These are phyloP conservation scores for Evernia prunastri DNA, from an alignment of 495 filamentous ascomycete species.

Conservation along the genomic window DNA sequence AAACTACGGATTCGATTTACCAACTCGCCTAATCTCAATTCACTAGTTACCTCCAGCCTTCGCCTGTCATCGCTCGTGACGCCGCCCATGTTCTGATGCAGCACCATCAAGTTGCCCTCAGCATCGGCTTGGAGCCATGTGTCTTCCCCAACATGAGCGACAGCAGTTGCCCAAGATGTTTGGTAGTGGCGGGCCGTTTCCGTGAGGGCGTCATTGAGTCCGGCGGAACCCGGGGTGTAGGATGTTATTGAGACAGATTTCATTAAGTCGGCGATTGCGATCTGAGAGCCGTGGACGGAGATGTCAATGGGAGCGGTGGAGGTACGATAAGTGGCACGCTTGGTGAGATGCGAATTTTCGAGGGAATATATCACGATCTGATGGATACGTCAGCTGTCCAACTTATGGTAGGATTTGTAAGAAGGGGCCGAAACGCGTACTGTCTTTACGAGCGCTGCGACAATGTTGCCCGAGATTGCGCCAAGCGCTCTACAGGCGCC, in stretches of 20 bases:
- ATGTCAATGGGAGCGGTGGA: conserved; percentile 82
- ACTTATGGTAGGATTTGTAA: background rate
- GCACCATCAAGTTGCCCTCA: conserved; percentile 77
- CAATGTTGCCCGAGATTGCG: conserved; percentile 67
- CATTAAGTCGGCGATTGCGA: conserved; percentile 89
- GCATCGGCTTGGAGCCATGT: conserved; percentile 75
- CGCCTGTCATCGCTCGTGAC: conserved; percentile 66
- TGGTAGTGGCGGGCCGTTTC: conserved; percentile 79
- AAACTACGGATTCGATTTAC: conserved; percentile 74
- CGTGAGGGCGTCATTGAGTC: conserved; percentile 44
- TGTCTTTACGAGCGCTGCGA: conserved; percentile 80
- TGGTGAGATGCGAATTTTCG: conserved; percentile 48
- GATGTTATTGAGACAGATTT: conserved; percentile 78
- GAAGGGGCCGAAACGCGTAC: conserved; percentile 39
- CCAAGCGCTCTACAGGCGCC: conserved; percentile 74
- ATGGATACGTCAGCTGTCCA: conserved; percentile 30
- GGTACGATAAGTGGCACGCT: conserved; percentile 66
- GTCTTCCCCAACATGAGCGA: conserved; percentile 63
- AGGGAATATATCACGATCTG: conserved; percentile 57
- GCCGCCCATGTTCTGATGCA: conserved; percentile 62
- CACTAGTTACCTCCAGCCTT: conserved; percentile 65
- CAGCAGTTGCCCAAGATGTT: conserved; percentile 73
- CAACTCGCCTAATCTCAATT: conserved; percentile 83
- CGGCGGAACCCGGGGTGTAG: conserved; percentile 47
- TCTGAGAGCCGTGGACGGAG: conserved; percentile 49